Evolutionary conservation across 345 rosid species (phyloP).

Genomic region (Acer yangbiense): DNA sequence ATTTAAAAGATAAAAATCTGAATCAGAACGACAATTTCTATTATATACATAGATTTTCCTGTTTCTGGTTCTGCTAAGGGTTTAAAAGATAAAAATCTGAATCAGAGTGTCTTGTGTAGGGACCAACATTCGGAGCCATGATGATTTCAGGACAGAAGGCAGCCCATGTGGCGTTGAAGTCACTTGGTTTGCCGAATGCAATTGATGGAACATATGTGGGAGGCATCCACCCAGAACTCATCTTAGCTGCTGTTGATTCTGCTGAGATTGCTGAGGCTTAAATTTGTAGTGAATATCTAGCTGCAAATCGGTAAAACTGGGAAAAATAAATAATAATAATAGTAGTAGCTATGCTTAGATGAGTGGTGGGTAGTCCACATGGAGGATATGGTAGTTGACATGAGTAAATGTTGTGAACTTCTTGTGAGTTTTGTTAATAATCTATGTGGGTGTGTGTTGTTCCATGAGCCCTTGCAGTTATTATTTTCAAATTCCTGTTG

Average conservation of each 20-base stretch:
- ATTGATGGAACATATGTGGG: constrained; percentile 58
- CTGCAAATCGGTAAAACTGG: background rate
- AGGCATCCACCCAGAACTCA: constrained; percentile 54
- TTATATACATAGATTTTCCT: background rate
- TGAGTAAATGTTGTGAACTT: background rate
- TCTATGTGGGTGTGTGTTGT: background rate
- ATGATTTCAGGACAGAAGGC: constrained; percentile 98
- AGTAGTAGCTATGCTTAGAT: background rate
- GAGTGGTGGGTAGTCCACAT: background rate
- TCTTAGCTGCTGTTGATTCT: constrained; percentile 66
- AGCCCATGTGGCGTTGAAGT: constrained; percentile 76
- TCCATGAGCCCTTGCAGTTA: background rate
- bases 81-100: background rate
- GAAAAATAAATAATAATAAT: background rate
- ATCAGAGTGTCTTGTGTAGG: constrained; percentile 39
- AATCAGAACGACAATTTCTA: background rate
- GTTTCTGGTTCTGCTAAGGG: background rate
- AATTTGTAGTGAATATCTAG: background rate
- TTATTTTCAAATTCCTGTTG: background rate
- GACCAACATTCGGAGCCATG: constrained; percentile 98
- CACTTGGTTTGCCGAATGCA: constrained; percentile 70
- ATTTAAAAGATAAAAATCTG: background rate
- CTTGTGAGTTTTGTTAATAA: constrained; percentile 4
- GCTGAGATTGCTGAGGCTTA: constrained; percentile 67
- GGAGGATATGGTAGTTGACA: background rate